Percentiles rank a stretch among this genome's conserved stretches.
Conservation (phyloP, 192 early-diverging fungal species). For the Geranomyces variabilis region DNA sequence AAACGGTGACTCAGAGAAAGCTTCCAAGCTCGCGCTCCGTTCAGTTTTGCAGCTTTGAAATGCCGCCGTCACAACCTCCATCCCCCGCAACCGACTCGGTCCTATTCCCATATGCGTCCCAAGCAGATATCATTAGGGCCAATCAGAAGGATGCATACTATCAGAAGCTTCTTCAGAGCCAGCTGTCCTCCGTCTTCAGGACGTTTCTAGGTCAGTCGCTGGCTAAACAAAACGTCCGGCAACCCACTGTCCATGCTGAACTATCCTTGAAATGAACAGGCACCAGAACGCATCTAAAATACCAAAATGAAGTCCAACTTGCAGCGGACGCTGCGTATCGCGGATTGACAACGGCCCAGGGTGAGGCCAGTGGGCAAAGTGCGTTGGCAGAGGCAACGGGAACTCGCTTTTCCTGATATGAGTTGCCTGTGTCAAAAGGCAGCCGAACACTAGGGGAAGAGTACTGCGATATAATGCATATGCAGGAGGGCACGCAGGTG, state of each 20-base stretch:
- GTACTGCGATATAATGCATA: slow-evolving; percentile 87
- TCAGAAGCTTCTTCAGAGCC: slow-evolving; percentile 65
- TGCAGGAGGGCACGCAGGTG: slow-evolving; percentile 10
- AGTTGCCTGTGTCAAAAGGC: slow-evolving; percentile 45
- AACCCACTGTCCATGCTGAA: neutral
- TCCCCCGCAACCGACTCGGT: neutral
- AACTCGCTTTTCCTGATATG: slow-evolving; percentile 8
- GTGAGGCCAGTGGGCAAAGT: slow-evolving; percentile 47
- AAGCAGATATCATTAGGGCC: slow-evolving; percentile 84
- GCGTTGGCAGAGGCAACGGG: neutral
- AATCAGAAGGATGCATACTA: slow-evolving; percentile 91
- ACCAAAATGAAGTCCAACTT: slow-evolving; percentile 66
- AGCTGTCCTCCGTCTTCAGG: slow-evolving; percentile 65
- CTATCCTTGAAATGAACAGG: slow-evolving; percentile 34
- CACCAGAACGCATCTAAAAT: slow-evolving; percentile 59
- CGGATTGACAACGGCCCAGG: slow-evolving; percentile 69
- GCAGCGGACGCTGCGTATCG: slow-evolving; percentile 73
- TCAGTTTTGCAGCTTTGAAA: too few relatives aligned
- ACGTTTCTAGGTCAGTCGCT: slow-evolving; percentile 59
- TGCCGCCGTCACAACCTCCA: too few relatives aligned
- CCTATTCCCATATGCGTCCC: slow-evolving; percentile 71
- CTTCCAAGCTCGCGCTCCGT: neutral
- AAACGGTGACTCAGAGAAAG: too few relatives aligned
- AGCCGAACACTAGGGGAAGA: slow-evolving; percentile 93
- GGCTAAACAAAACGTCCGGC: neutral